Evolutionary conservation across 2,329 filamentous ascomycete genomes (phyloP), one percentile per base, ranked within the genome.

Genomic region (Trematosphaeria pertusa): DNA sequence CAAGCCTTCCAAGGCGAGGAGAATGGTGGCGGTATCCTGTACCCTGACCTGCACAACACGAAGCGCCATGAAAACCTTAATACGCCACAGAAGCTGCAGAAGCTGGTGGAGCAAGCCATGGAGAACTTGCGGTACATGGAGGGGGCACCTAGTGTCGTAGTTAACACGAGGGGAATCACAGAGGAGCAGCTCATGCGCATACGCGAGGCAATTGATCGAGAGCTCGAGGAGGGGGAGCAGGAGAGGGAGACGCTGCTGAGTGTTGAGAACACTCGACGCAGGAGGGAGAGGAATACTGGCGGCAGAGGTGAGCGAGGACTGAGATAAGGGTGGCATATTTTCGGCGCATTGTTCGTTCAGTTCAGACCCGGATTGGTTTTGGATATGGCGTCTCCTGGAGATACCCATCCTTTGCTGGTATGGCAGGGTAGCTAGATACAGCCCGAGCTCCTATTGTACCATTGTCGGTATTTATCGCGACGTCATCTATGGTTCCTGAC

Each of bases 91-190:
- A 88, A 90, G 50, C 77, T 96, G 14, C 79, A 86, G 37, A 85
- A 87, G 24, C 87, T 96, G 33, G 81, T 95, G 3, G 81, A 87
- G 65, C 86, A 89, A 48, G 86, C 96, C 33, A 84, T 85, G 33
- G 90, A 96, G 70, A 92, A 97, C 73, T 73, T 99, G 55, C 82
- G 89, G 19, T 97, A 96, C 67, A 85, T 97, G 41, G 81, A 89
- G 63, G 83, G 86, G 28, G 90, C 91, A 6, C 94, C 94, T 0
- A 96, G 91, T 37, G 69, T 72, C 9, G 64, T 66, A 61, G 90
- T 96, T 20, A 91, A 96, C 70, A 88, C 91, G 73, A 84, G 85
- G 58, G 81, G 85, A 34, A 88, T 97, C 42, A 91, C 90, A 8
- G 87, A 89, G 0, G 89, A 93, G 45, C 56, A 67, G 46, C 55